phyloP scores from a whole-genome alignment of 495 filamentous ascomycete species.

The Neurospora sp. region DNA sequence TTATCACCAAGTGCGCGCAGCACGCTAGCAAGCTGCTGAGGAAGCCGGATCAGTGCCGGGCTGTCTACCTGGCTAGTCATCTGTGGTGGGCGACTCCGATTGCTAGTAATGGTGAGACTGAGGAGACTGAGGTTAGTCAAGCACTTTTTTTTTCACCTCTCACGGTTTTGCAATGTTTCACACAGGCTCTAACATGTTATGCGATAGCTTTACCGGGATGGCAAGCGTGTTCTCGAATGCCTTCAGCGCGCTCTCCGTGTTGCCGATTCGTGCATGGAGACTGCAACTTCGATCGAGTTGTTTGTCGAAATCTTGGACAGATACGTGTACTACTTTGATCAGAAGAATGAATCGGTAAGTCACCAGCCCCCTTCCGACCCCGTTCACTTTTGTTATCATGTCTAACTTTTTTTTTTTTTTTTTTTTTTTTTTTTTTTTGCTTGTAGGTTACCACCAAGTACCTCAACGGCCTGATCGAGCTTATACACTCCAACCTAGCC shows the following conservation, averaged over 20 bases:
- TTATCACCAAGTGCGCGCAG: slow-evolving; percentile 94
- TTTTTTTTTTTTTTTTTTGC: neutral
- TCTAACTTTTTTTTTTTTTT: neutral
- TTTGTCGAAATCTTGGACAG: slow-evolving; percentile 97
- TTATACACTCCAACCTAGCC: slow-evolving; percentile 86
- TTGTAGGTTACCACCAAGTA: slow-evolving; percentile 91
- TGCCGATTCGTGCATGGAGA: slow-evolving; percentile 98
- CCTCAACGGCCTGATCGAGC: slow-evolving; percentile 92
- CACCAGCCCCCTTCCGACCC: neutral
- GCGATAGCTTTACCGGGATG: slow-evolving; percentile 81
- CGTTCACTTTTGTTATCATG: neutral
- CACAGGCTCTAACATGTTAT: slow-evolving; percentile 6
- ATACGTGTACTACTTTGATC: slow-evolving; percentile 99
- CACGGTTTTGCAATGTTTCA: neutral
- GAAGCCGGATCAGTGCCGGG: slow-evolving; percentile 95
- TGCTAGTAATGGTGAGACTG: slow-evolving; percentile 67
- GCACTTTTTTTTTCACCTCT: too few relatives aligned
- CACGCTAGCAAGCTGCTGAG: slow-evolving; percentile 96
- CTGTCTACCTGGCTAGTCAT: slow-evolving; percentile 91
- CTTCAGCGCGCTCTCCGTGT: slow-evolving; percentile 91
- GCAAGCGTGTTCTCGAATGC: slow-evolving; percentile 92
- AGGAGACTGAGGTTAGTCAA: slow-evolving; percentile 62
- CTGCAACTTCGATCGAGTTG: slow-evolving; percentile 92
- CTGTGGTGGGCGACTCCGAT: slow-evolving; percentile 97
- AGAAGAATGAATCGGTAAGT: slow-evolving; percentile 91